Evolutionary conservation across 441 rosid genomes (phyloP), one percentile per base, ranked within the genome.

Genomic region (Mallotus repandus): DNA sequence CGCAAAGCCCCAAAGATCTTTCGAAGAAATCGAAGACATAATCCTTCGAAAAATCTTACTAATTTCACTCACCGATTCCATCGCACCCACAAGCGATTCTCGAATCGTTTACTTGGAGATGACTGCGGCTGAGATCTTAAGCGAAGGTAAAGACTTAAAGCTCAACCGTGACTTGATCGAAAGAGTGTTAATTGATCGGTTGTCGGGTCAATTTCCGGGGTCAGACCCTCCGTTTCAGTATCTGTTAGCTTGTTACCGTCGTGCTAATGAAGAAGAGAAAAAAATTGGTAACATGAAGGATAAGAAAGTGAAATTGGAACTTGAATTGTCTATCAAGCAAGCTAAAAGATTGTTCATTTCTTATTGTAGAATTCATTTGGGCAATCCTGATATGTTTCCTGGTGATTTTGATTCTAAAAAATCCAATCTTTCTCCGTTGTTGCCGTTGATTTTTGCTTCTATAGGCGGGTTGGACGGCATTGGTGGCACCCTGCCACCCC

Each of bases 91-190:
- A 4, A 14, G 85, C 49, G 97, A 92, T 84, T 78, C 91, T 8
- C 81, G 90, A 58, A 41, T 85, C 50, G 86, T 86, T 38, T 89
- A 94, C 81, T 76, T 94, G 61, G 96, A 89, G 82, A 82, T 89
- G 86, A 84, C 96, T 0, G 99, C 98, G 2, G 97, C 98, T 7
- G 99, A 92, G 87, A 81, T 96, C 81, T 96, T 96, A 74, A 94
- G 99, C 82, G 97, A 96, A 85, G 91, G 94, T 29, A 89, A 78
- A 72, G 88, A 84, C 18, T 78, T 94, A 74, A 81, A 73, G 62
- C 90, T 96, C 43, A 86, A 81, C 35, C 90, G 98, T 53, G 96
- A 91, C 81, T 69, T 92, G 56, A 76, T 94, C 80, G 99, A 96
- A 76, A 84, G 96, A 45, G 84, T 92, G 4, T 76, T 94, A 14